These are phyloP conservation scores for Quercus parvula DNA, from an alignment of 306 rosid genomes.

Conservation along the genomic window DNA sequence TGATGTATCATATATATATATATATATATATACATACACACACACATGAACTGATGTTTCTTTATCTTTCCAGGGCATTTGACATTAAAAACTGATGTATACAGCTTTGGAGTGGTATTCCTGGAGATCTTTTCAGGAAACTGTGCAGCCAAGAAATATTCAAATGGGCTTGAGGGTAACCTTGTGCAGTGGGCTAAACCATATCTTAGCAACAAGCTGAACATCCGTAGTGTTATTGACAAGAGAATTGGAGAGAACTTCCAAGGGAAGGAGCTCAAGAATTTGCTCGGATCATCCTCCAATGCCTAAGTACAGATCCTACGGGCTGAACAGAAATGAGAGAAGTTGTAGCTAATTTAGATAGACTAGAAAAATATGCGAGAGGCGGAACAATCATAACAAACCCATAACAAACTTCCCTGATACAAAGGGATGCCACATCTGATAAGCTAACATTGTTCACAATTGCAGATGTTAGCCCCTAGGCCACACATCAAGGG, in stretches of 20 bases:
- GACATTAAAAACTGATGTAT: constrained; percentile 37
- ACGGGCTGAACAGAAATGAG: constrained; percentile 33
- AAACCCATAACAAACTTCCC: neutral
- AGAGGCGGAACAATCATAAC: neutral
- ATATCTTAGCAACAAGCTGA: constrained; percentile 9
- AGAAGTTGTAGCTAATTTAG: constrained; percentile 31
- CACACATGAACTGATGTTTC: neutral
- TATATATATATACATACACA: too few species aligned
- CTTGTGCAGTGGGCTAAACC: constrained; percentile 34
- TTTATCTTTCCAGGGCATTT: constrained; percentile 35
- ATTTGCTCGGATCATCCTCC: constrained; percentile 29
- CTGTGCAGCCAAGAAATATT: constrained; percentile 27
- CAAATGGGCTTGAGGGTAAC: constrained; percentile 30
- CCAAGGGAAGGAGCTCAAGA: constrained; percentile 23
- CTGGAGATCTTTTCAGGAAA: constrained; percentile 40
- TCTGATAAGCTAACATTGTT: neutral
- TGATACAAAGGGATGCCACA: neutral
- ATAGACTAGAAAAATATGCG: constrained; percentile 6
- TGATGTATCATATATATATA: too few species aligned
- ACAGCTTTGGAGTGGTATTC: constrained; percentile 51
- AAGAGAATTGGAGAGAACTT: constrained; percentile 22
- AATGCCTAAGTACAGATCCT: constrained; percentile 29
- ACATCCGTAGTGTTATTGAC: constrained; percentile 25
- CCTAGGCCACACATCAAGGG: too few species aligned
- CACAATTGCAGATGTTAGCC: too few species aligned